Evolutionary conservation across 257 asterid genomes (phyloP).

Genomic region (Solanum sparsipilum): DNA sequence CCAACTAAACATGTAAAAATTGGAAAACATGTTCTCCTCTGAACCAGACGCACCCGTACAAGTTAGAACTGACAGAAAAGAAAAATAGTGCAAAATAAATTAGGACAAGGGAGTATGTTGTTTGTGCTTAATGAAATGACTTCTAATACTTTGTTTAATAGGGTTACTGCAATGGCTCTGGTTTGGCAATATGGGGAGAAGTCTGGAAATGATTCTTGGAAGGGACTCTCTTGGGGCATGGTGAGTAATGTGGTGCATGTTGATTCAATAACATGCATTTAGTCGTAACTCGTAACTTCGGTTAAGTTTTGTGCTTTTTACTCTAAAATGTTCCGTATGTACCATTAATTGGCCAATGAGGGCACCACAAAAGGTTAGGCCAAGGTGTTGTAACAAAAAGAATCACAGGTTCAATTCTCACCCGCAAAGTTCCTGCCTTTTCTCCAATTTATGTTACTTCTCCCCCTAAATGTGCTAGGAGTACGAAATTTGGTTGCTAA

Average conservation of each 20-base stretch:
- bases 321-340: not conserved
- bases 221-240: slow-evolving; percentile 99
- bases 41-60: not conserved
- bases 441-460: not conserved
- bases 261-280: not conserved
- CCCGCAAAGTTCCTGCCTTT: not conserved
- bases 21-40: not conserved
- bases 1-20: not conserved
- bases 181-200: slow-evolving; percentile 93
- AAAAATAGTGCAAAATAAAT: not conserved
- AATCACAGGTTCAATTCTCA: not conserved
- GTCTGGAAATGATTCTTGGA: slow-evolving; percentile 86
- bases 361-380: not conserved
- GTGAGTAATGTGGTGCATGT: slow-evolving; percentile 26
- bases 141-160: slow-evolving; percentile 3
- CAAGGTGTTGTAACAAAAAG: not conserved
- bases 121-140: not conserved
- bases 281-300: not conserved
- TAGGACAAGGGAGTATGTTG: not conserved
- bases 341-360: not conserved
- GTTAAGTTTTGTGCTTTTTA: not conserved
- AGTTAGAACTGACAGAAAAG: not conserved
- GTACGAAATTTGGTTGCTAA: not conserved
- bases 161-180: slow-evolving; percentile 95
- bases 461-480: not conserved